phyloP scores from a whole-genome alignment of 2,329 filamentous ascomycete genomes.

The Colletotrichum nymphaeae region DNA sequence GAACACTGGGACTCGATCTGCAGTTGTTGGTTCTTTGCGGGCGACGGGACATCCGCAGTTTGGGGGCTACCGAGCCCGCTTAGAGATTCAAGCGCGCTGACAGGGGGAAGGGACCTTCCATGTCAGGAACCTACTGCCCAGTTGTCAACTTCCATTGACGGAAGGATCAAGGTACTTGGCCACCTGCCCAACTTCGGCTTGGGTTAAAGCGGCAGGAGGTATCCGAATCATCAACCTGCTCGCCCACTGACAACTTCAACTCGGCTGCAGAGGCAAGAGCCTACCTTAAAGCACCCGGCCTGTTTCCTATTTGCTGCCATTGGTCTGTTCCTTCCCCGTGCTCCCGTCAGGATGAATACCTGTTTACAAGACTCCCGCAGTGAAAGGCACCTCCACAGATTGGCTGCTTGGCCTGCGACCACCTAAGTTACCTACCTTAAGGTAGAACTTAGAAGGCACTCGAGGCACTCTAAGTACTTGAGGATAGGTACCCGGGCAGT shows the following conservation, averaged over 20 bases:
- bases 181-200: background rate
- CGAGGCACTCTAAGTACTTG: no score
- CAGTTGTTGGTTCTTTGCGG: slow-evolving; percentile 6
- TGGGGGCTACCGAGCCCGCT: slow-evolving; percentile 34
- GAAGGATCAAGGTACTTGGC: background rate
- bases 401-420: background rate
- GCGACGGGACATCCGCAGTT: slow-evolving; percentile 21
- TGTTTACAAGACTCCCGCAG: background rate
- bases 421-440: no score
- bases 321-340: no score
- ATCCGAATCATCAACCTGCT: background rate
- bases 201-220: background rate
- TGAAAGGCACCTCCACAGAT: background rate
- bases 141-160: no score
- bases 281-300: no score
- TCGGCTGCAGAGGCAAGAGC: no score
- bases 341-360: no score
- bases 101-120: background rate
- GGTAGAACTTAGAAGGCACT: no score
- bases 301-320: no score
- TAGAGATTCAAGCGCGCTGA: slow-evolving; percentile 26
- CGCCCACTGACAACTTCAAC: background rate
- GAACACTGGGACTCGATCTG: background rate
- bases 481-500: no score
- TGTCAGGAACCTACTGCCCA: background rate